phyloP scores from a whole-genome alignment of 2,329 filamentous ascomycete species.

The Furcasterigmium sp. region DNA sequence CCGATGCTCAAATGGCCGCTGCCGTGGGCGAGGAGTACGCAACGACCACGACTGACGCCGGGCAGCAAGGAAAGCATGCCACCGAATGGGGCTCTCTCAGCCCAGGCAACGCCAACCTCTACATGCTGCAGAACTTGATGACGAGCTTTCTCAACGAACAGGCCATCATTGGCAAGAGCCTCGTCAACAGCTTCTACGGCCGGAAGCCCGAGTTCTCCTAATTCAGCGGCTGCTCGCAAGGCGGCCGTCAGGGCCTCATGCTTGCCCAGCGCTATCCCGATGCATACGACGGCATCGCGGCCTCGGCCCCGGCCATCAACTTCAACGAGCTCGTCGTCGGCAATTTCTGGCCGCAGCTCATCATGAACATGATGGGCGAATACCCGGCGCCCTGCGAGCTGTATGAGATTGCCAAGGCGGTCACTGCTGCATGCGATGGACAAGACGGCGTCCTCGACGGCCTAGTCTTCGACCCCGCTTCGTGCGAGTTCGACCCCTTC shows the following conservation, averaged over 20 bases:
- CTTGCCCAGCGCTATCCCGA: slow-evolving; percentile 40
- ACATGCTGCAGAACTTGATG: slow-evolving; percentile 5
- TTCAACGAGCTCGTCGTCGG: slow-evolving; percentile 16
- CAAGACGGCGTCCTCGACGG: slow-evolving; percentile 18
- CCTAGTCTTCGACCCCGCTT: slow-evolving; percentile 12
- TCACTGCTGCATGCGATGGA: slow-evolving; percentile 24
- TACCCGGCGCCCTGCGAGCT: slow-evolving; percentile 29
- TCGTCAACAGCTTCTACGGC: slow-evolving; percentile 35
- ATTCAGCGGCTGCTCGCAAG: slow-evolving; percentile 45
- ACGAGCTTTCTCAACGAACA: slow-evolving; percentile 9
- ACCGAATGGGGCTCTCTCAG: slow-evolving; percentile 13
- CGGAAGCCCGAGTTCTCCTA: slow-evolving; percentile 31
- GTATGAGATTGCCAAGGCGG: slow-evolving; percentile 22
- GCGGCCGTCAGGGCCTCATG: slow-evolving; percentile 44
- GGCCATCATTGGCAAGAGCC: slow-evolving; percentile 27
- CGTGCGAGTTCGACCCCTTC: slow-evolving; percentile 16
- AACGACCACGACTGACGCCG: slow-evolving; percentile 12
- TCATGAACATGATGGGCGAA: slow-evolving; percentile 3
- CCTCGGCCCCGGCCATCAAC: slow-evolving; percentile 5
- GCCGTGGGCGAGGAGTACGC: slow-evolving; percentile 11
- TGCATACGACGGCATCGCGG: slow-evolving; percentile 40
- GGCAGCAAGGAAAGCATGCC: background rate
- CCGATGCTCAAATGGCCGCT: slow-evolving; percentile 8
- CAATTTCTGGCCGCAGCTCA: background rate
- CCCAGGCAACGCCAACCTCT: slow-evolving; percentile 9